Conservation (phyloP, 2,329 filamentous ascomycete genomes). For the Trichoderma sp. region DNA sequence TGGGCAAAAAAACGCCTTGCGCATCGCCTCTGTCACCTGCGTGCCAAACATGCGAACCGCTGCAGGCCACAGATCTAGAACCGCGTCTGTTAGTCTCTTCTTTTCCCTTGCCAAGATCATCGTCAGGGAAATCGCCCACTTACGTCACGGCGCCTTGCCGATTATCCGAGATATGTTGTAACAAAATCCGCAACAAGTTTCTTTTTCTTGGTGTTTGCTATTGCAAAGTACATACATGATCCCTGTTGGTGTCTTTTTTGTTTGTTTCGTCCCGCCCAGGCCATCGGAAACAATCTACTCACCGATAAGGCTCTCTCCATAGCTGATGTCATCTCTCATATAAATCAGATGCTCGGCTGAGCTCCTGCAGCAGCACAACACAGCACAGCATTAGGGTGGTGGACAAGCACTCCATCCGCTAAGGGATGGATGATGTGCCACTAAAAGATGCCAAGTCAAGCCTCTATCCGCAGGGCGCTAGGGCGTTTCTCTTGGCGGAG, state of each 20-base stretch:
- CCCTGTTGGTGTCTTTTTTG: background rate
- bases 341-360: background rate
- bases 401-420: background rate
- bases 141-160: slow-evolving; percentile 16
- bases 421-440: background rate
- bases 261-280: background rate
- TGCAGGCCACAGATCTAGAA: slow-evolving; percentile 14
- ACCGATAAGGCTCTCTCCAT: background rate
- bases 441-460: background rate
- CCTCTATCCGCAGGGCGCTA: background rate
- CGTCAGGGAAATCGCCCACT: background rate
- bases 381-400: background rate
- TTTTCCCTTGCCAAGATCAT: slow-evolving; percentile 3
- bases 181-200: background rate
- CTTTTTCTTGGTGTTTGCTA: background rate
- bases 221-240: background rate
- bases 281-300: background rate
- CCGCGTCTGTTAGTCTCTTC: background rate
- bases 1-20: background rate
- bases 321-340: background rate
- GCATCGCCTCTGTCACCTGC: slow-evolving; percentile 1
- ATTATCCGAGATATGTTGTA: slow-evolving; percentile 12
- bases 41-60: slow-evolving; percentile 1
- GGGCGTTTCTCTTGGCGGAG: background rate
- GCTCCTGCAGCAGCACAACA: background rate